Evolutionary conservation across 345 rosid species (phyloP).

Genomic region (Populus ilicifolia): DNA sequence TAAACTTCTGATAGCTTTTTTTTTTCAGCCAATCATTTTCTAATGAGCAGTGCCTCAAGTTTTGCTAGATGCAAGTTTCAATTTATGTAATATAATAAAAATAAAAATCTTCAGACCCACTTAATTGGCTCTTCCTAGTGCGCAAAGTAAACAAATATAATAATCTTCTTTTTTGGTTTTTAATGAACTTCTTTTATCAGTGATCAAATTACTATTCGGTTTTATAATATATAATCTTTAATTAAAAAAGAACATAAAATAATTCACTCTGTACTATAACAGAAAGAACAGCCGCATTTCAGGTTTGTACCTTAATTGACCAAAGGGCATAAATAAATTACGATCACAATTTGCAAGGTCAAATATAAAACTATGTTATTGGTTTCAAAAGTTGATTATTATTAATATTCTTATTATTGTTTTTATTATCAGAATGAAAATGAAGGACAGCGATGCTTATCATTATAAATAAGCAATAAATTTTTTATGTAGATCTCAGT

Average conservation of each 20-base stretch:
- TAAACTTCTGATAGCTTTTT: slow-evolving; percentile 20
- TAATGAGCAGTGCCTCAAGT: slow-evolving; percentile 7
- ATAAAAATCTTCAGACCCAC: slow-evolving; percentile 14
- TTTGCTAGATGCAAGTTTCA: not conserved
- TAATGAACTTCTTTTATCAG: not conserved
- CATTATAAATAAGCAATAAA: slow-evolving; percentile 9
- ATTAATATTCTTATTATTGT: not conserved
- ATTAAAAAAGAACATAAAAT: not conserved
- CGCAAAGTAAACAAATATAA: slow-evolving; percentile 12
- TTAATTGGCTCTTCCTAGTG: slow-evolving; percentile 17
- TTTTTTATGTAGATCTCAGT: slow-evolving; percentile 16
- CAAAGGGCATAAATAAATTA: not conserved
- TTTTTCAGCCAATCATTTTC: slow-evolving; percentile 25
- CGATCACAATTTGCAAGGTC: slow-evolving; percentile 19
- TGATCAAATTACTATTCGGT: not conserved
- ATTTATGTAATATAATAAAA: slow-evolving; percentile 13
- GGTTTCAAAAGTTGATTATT: slow-evolving; percentile 13
- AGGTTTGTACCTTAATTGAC: not conserved
- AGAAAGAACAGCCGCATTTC: not conserved
- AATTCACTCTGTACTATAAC: not conserved
- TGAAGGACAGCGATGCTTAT: slow-evolving; percentile 29
- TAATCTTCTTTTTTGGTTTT: not conserved
- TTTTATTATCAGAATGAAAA: not conserved
- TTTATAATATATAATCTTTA: not conserved
- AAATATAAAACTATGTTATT: slow-evolving; percentile 26